These are phyloP conservation scores for Magnaporthiopsis incrustans DNA, from an alignment of 2,329 filamentous ascomycete genomes.

Conservation along the genomic window DNA sequence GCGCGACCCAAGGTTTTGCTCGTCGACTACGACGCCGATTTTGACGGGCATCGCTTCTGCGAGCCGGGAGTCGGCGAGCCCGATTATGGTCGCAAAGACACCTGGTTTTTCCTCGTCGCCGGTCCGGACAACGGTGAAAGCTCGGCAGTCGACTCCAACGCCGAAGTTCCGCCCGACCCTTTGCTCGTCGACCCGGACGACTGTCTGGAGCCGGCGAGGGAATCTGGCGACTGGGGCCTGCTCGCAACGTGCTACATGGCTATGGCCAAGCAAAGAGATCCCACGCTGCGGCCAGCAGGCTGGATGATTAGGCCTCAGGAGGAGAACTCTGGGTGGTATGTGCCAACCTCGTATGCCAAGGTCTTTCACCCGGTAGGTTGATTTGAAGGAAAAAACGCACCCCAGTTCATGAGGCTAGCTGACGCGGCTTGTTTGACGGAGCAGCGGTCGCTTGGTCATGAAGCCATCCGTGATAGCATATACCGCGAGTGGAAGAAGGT, in stretches of 20 bases:
- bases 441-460: slow-evolving; percentile 7
- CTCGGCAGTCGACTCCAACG: slow-evolving; percentile 15
- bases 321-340: slow-evolving; percentile 35
- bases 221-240: slow-evolving; percentile 33
- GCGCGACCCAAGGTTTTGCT: slow-evolving; percentile 30
- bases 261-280: slow-evolving; percentile 27
- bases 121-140: slow-evolving; percentile 30
- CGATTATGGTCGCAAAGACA: slow-evolving; percentile 32
- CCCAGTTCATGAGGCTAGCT: neutral
- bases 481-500: slow-evolving; percentile 4
- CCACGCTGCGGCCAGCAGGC: slow-evolving; percentile 22
- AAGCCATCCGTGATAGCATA: slow-evolving; percentile 4
- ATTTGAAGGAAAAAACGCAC: neutral
- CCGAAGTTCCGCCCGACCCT: neutral
- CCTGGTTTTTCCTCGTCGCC: slow-evolving; percentile 41
- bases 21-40: slow-evolving; percentile 34
- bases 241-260: slow-evolving; percentile 37
- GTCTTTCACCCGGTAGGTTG: slow-evolving; percentile 34
- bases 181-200: slow-evolving; percentile 25
- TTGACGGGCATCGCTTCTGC: slow-evolving; percentile 36
- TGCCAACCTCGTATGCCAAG: slow-evolving; percentile 38
- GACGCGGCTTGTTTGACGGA: neutral
- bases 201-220: slow-evolving; percentile 26
- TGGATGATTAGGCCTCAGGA: slow-evolving; percentile 20
- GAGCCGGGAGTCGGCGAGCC: slow-evolving; percentile 29